Evolutionary conservation across 1,284 basidiomycete genomes (phyloP), one percentile per base, ranked within the genome.

Genomic region (Apiotrichum montevideense): DNA sequence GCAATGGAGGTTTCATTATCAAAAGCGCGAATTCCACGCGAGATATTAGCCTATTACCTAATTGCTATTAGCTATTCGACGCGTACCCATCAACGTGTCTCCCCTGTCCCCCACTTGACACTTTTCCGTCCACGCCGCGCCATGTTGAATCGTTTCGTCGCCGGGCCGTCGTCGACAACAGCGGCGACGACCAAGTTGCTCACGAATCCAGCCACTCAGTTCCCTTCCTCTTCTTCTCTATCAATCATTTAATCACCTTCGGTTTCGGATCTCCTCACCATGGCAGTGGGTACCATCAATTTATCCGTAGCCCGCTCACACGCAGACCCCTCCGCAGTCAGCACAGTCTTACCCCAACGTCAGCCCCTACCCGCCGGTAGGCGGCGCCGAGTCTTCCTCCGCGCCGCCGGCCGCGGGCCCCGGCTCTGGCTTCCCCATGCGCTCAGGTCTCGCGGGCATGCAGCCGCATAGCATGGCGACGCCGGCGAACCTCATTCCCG

Each of bases 401-500:
- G 32, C 32, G 7, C 40, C 50, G 32, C 69, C 70, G 39, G 51
- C 65, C 14, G 57, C 68, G 10, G 75, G 75, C 11, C 75, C 75
- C 2, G 75, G 75, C 15, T 69, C 74, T 6, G 75, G 75, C 8
- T 77, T 77, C 66, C 72, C 75, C 21, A 59, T 67, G 35, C 64
- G 71, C 54, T 75, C 73, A 43, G 73, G 73, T 3, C 58, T 75
- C 29, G 72, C 72, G 15, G 73, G 73, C 34, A 70, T 75, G 62
- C 68, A 70, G 55, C 70, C 72, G 10, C 67, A 73, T 59, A 68
- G 65, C 43, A 65, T 68, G 65, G 46, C 72, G 4, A 55, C 67
- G 1, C 56, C 67, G n/a, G 61, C 66, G 9, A 63, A 60, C 51
- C 53, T 66, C 34, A 62, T 65, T 13, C 67, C 68, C 21, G 72